Percentiles rank a stretch among this genome's conserved stretches.
Evolutionary conservation across 208 protist genomes (phyloP).

Genomic region (Leishmania mexicana): DNA sequence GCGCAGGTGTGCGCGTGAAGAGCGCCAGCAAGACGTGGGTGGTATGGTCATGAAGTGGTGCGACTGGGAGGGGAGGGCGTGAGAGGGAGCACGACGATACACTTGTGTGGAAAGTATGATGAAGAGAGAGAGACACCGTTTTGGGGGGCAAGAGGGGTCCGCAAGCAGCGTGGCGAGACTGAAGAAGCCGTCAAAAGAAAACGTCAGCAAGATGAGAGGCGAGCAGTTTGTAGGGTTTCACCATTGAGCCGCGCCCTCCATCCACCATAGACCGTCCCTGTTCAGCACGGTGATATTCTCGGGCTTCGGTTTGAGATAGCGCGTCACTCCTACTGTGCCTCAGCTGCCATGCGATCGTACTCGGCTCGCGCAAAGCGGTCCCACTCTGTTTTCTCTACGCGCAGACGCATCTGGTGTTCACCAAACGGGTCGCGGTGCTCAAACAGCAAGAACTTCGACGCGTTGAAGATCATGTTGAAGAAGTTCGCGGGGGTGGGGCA

Average conservation of each 20-base stretch:
- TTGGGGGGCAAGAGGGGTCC: background rate
- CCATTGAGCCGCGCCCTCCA: background rate
- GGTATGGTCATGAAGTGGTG: background rate
- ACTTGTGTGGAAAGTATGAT: background rate
- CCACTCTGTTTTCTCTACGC: slow-evolving; percentile 89
- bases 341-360: slow-evolving; percentile 91
- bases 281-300: background rate
- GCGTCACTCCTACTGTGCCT: slow-evolving; percentile 52
- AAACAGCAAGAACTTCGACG: slow-evolving; percentile 94
- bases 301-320: background rate
- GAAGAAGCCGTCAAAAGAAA: background rate
- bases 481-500: slow-evolving; percentile 89
- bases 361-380: slow-evolving; percentile 93
- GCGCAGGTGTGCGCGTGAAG: background rate
- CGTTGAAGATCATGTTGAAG: slow-evolving; percentile 97
- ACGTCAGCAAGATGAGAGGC: background rate
- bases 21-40: background rate
- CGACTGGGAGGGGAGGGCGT: background rate
- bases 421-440: slow-evolving; percentile 92
- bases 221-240: background rate
- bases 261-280: background rate
- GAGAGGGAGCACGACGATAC: background rate
- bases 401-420: slow-evolving; percentile 71
- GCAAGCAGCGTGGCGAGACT: background rate
- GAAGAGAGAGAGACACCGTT: background rate